phyloP scores from a whole-genome alignment of 2,329 filamentous ascomycete genomes.

The Alternaria conjuncta region DNA sequence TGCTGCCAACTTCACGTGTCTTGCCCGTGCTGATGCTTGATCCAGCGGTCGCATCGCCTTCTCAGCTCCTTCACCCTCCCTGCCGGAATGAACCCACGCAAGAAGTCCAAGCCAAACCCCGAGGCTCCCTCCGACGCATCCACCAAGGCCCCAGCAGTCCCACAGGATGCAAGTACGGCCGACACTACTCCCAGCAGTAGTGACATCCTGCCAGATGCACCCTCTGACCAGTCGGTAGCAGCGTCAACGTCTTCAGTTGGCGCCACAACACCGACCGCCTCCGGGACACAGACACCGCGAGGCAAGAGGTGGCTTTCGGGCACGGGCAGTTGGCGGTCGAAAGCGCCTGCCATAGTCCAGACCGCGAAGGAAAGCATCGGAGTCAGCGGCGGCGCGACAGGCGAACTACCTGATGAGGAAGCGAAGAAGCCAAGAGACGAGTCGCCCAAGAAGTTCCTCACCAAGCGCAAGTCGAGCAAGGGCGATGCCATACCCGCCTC shows the following conservation, averaged over 20 bases:
- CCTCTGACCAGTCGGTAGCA: conserved; percentile 19
- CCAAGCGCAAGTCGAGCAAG: conserved; percentile 55
- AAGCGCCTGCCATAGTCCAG: conserved; percentile 56
- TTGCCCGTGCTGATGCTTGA: conserved; percentile 12
- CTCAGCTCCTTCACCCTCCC: conserved; percentile 14
- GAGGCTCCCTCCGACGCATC: conserved; percentile 30
- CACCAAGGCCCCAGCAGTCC: conserved; percentile 12
- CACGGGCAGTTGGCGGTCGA: conserved; percentile 53
- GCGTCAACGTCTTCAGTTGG: conserved; percentile 19
- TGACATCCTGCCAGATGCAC: conserved; percentile 19
- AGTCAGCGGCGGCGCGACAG: conserved; percentile 51
- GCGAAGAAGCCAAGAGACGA: conserved; percentile 34
- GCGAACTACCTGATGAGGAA: conserved; percentile 46
- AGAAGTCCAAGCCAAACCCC: conserved; percentile 51
- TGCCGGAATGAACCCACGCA: conserved; percentile 48
- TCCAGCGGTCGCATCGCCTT: conserved; percentile 28
- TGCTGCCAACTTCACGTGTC: conserved; percentile 10
- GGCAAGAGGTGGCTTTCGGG: conserved; percentile 53
- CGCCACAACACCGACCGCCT: conserved; percentile 20
- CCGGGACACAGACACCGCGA: conserved; percentile 28
- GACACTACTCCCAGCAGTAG: conserved; percentile 21
- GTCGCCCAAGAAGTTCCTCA: conserved; percentile 47
- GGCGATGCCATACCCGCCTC: conserved; percentile 53
- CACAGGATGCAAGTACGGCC: conserved; percentile 18
- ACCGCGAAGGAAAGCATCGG: conserved; percentile 56